Evolutionary conservation across 148 eudicot species (phyloP).

Genomic region (Chenopodium formosanum): DNA sequence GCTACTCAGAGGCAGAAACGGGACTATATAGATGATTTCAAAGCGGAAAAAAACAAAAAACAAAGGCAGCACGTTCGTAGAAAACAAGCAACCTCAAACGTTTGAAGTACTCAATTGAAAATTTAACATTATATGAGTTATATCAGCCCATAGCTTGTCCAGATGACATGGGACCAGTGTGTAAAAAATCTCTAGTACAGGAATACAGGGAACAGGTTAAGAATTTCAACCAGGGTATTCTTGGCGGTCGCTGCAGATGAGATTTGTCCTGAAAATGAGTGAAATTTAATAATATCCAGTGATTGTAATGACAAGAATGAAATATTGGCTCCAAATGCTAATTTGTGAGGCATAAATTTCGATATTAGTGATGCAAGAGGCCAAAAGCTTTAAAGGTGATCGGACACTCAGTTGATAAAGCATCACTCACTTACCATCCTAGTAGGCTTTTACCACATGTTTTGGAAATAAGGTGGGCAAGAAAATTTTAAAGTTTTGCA

Average conservation of each 20-base stretch:
- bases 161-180: background rate
- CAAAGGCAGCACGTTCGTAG: background rate
- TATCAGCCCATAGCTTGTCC: background rate
- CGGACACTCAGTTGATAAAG: no score
- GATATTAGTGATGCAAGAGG: no score
- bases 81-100: background rate
- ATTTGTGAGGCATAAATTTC: background rate
- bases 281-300: background rate
- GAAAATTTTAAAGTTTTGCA: no score
- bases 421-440: no score
- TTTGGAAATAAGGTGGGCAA: no score
- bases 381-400: no score
- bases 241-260: background rate
- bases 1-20: background rate
- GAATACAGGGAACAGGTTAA: background rate
- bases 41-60: background rate
- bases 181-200: background rate
- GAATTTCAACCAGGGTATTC: background rate
- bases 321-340: background rate
- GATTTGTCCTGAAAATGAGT: background rate
- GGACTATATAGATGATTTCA: background rate
- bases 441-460: no score
- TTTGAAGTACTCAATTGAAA: background rate
- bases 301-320: background rate
- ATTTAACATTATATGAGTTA: background rate